Evolutionary conservation across 2,329 filamentous ascomycete species (phyloP).

Genomic region (Fusarium irregulare): DNA sequence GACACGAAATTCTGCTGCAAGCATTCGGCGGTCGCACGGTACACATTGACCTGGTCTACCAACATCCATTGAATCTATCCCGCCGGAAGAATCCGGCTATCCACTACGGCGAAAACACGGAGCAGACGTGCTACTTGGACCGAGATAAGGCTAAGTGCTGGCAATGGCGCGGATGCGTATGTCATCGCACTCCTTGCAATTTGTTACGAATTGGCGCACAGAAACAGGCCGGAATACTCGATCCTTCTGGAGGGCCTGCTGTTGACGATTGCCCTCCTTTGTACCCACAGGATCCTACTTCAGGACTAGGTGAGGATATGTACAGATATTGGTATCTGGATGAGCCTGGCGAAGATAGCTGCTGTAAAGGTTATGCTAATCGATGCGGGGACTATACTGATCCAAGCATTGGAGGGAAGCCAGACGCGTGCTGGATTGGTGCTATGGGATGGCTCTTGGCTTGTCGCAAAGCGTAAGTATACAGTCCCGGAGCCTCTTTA

Average conservation of each 20-base stretch:
- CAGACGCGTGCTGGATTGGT: background rate
- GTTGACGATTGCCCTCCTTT: background rate
- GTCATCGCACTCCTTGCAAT: background rate
- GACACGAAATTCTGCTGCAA: rapidly evolving
- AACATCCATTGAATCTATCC: background rate
- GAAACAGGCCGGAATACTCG: background rate
- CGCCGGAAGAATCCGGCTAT: rapidly evolving
- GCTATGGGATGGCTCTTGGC: background rate
- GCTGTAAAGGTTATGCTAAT: background rate
- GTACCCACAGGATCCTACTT: background rate
- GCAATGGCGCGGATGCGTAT: background rate
- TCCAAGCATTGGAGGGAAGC: rapidly evolving
- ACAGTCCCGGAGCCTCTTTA: rapidly evolving
- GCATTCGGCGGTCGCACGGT: background rate
- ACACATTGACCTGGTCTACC: background rate
- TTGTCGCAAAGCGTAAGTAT: background rate
- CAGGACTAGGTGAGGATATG: background rate
- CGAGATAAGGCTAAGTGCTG: background rate
- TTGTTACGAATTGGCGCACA: background rate
- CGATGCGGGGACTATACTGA: background rate
- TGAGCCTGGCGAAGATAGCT: background rate
- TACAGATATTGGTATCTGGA: background rate
- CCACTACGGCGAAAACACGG: background rate
- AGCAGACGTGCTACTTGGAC: background rate
- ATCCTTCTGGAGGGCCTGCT: background rate